These are phyloP conservation scores for Verbena officinalis DNA, from an alignment of 257 asterid species.

Conservation along the genomic window DNA sequence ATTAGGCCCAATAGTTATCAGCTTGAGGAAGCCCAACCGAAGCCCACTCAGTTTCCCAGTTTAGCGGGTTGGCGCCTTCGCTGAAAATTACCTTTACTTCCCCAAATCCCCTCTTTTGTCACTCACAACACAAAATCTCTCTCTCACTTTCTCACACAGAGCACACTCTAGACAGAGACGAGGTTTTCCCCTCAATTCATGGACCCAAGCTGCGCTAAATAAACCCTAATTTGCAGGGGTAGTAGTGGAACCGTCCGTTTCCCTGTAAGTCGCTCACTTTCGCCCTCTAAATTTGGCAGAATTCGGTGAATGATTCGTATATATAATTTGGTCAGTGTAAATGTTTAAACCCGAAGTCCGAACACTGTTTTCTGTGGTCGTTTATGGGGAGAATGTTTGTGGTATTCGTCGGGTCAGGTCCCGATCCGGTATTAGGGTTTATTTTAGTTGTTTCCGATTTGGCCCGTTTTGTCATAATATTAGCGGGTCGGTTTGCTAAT, in stretches of 20 bases:
- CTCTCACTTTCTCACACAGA: constrained; percentile 29
- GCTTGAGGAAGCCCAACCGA: constrained; percentile 23
- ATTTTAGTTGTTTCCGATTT: constrained; percentile 24
- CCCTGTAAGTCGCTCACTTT: constrained; percentile 35
- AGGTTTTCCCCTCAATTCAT: constrained; percentile 25
- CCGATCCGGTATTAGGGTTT: constrained; percentile 47
- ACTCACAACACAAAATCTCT: constrained; percentile 11
- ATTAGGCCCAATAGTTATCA: constrained; percentile 7
- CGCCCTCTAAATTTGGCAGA: constrained; percentile 8
- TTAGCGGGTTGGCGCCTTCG: constrained; percentile 52
- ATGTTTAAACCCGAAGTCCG: constrained; percentile 37
- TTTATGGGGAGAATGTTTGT: not conserved
- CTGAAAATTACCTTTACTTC: constrained; percentile 26
- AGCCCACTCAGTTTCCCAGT: constrained; percentile 19
- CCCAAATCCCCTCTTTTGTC: constrained; percentile 25
- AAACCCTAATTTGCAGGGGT: constrained; percentile 34
- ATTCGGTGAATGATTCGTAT: constrained; percentile 21
- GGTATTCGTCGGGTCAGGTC: constrained; percentile 32
- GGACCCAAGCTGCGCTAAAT: constrained; percentile 23
- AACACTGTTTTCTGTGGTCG: too few relatives aligned
- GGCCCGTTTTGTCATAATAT: constrained; percentile 31
- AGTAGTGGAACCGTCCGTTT: not conserved
- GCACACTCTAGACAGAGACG: constrained; percentile 16
- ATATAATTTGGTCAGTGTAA: constrained; percentile 24
- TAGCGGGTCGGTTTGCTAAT: constrained; percentile 39